Base-by-base conservation (phyloP, 805 yeast species). In the Starmerella etchellsii region DNA sequence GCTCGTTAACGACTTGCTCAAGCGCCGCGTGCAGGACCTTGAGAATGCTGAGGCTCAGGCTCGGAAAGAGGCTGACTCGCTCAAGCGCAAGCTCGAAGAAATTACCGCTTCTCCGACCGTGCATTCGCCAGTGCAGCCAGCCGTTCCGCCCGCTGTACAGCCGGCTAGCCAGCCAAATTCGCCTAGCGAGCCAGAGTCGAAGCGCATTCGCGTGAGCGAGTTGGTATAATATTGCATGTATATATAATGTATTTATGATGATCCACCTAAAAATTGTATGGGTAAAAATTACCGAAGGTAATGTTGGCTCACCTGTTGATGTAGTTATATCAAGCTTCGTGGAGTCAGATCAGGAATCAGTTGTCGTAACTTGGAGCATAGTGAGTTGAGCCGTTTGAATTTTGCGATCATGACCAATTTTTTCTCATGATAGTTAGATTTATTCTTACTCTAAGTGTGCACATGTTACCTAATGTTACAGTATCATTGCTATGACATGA, bases 1-100 rank as follows among this genome's bases (percentile, higher is more conserved):
- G 58, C 67, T 87, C 32, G 94, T 88, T 31, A 87, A 85, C 53
- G 96, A 87, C 56, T 64, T 88, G 43, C 82, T 84, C 64, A 73
- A 82, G 51, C 73, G 88, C 6, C 73, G 94, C 50, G 82, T 88
- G 33, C 66, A 71, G 58, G 95, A 88, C 56, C 66, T 88, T 48
- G 95, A 88, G 61, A 51, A 56, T 13, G 47, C 59, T 2, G 68
- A 65, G 43, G 41, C 54, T 8, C 50, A 56, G 22, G 58, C 65
- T 10, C 53, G 66, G 6, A 47, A 50, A 27, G 40, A 44, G 18
- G 47, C 38, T 18, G 52, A 36, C 21, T 21, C 31, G 21, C 40
- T 49, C 25, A 43, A 35, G 35, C 18, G 27, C 20, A 36, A 31
- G 24, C 38, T 41, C 4, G 18, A 37, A n/a, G 37, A 34, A n/a